Conservation (phyloP, 2,329 filamentous ascomycete genomes). For the Aspergillus eucalypticola region DNA sequence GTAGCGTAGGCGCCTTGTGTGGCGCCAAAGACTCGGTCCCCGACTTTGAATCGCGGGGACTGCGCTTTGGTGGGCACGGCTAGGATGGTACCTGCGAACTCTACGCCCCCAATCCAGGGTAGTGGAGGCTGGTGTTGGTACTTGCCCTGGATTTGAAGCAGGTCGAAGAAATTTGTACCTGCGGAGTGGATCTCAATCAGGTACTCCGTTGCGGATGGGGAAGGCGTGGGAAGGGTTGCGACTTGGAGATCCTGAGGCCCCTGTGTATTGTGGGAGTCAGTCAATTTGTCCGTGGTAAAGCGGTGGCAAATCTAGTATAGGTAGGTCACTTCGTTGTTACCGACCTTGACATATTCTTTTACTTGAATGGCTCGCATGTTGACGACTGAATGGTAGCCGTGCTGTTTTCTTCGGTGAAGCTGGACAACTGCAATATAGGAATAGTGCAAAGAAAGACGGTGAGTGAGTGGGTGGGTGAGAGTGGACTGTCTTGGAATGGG, state of each 20-base stretch:
- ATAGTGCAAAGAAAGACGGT: background rate
- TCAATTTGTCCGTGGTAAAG: background rate
- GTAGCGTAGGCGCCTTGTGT: constrained; percentile 84
- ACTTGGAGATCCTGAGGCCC: constrained; percentile 78
- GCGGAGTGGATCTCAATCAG: constrained; percentile 82
- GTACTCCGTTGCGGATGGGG: constrained; percentile 72
- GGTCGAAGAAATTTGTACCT: constrained; percentile 96
- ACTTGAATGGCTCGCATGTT: constrained; percentile 76
- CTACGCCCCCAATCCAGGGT: constrained; percentile 82
- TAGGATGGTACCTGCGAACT: constrained; percentile 80
- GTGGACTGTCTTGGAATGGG: too few species aligned
- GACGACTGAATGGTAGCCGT: background rate
- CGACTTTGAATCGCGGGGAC: constrained; percentile 65
- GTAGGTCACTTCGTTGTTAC: background rate
- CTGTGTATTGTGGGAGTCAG: constrained; percentile 45
- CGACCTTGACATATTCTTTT: constrained; percentile 71
- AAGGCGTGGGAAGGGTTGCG: constrained; percentile 71
- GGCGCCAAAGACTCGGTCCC: constrained; percentile 83
- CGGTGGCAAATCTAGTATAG: background rate
- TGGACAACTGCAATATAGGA: background rate
- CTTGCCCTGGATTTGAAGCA: constrained; percentile 91
- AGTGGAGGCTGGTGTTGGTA: constrained; percentile 90
- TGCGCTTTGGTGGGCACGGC: constrained; percentile 59
- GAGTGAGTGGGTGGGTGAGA: too few species aligned
- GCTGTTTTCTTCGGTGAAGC: background rate